These are phyloP conservation scores for Eimeria necatrix DNA, from an alignment of 169 alveolate species.

Conservation along the genomic window DNA sequence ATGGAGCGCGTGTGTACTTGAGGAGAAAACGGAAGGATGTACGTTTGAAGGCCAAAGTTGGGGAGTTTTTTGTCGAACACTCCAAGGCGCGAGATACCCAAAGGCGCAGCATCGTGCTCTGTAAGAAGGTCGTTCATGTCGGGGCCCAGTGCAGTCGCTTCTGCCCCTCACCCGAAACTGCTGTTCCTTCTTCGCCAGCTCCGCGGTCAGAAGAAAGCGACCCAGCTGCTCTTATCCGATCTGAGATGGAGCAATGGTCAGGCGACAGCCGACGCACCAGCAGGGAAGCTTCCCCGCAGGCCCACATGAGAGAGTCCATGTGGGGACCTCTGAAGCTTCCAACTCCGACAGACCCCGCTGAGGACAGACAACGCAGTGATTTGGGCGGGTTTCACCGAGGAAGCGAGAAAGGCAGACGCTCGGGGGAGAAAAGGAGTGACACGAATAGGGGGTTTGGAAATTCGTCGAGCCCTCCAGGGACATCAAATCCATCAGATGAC, in stretches of 20 bases:
- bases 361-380: background rate
- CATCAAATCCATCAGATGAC: background rate
- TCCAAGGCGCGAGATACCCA: constrained; percentile 21
- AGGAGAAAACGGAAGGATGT: constrained; percentile 15
- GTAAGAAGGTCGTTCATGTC: constrained; percentile 64
- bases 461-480: constrained; percentile 2
- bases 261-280: constrained; percentile 49
- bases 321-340: constrained; percentile 27
- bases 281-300: constrained; percentile 9
- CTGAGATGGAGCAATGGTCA: constrained; percentile 43
- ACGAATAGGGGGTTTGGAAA: background rate
- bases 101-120: constrained; percentile 60
- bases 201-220: constrained; percentile 41
- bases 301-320: constrained; percentile 1
- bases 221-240: constrained; percentile 42
- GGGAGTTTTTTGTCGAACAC: constrained; percentile 76
- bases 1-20: constrained; percentile 37
- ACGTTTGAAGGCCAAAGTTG: constrained; percentile 64
- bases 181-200: constrained; percentile 6
- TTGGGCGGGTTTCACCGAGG: background rate
- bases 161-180: constrained; percentile 19
- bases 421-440: background rate
- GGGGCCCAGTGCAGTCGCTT: constrained; percentile 66
- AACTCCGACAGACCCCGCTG: background rate
- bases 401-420: background rate